Conservation (phyloP, 331 rosid species). For the Acacia concinna region DNA sequence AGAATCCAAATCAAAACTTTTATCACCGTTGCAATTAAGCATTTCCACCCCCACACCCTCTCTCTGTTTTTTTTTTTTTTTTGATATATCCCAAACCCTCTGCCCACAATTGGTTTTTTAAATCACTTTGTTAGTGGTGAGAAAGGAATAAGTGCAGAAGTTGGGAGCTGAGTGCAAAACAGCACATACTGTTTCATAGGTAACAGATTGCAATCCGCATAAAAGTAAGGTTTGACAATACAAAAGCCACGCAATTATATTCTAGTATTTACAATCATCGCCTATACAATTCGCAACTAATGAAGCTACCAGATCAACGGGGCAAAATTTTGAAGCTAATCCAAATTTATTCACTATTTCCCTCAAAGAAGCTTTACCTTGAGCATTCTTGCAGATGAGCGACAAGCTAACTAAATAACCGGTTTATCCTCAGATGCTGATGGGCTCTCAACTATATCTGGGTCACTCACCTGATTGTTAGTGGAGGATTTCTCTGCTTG, state of each 20-base stretch:
- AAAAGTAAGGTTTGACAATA: conserved; percentile 27
- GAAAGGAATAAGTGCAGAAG: not conserved
- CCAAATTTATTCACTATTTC: conserved; percentile 17
- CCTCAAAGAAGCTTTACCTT: conserved; percentile 18
- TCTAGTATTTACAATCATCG: conserved; percentile 61
- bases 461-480: conserved; percentile 47
- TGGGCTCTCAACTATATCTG: conserved; percentile 45
- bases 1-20: not conserved
- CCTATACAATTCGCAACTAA: conserved; percentile 35
- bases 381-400: conserved; percentile 27
- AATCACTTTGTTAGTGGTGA: not conserved
- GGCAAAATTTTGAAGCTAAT: conserved; percentile 34
- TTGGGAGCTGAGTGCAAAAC: not conserved
- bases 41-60: not conserved
- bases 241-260: conserved; percentile 34
- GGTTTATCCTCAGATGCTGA: conserved; percentile 50
- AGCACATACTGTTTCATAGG: not conserved
- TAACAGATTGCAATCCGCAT: conserved; percentile 9
- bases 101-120: not conserved
- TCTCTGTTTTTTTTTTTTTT: too few species aligned
- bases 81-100: not conserved
- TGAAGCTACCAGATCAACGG: conserved; percentile 4
- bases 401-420: conserved; percentile 32
- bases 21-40: not conserved
- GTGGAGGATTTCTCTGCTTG: conserved; percentile 48